These are phyloP conservation scores for Luzula sylvatica DNA, from an alignment of 176 grass and related monocot species.

Conservation along the genomic window DNA sequence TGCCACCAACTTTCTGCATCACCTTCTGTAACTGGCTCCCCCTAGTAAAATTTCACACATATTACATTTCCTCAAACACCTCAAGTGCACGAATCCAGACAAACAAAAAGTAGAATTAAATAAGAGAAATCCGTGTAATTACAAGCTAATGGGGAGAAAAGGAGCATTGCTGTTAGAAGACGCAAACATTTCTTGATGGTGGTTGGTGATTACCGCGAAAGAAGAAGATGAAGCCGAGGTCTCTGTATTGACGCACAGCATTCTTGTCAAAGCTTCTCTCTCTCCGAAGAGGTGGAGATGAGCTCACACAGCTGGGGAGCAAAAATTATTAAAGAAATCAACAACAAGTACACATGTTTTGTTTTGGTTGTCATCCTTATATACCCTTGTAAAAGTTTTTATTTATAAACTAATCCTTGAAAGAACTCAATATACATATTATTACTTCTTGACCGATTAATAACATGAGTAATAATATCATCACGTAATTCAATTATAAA, in stretches of 20 bases:
- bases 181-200: conserved; percentile 32
- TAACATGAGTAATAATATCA: too few relatives aligned
- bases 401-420: background rate
- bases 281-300: background rate
- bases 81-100: background rate
- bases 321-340: conserved; percentile 11
- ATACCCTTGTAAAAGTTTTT: background rate
- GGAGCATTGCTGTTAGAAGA: conserved; percentile 32
- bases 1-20: conserved; percentile 33
- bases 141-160: conserved; percentile 22
- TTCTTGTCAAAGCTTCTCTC: background rate
- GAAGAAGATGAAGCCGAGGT: conserved; percentile 7
- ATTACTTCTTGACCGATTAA: too few relatives aligned
- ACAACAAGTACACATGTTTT: background rate
- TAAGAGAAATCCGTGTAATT: conserved; percentile 7
- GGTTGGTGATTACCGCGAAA: background rate
- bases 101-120: background rate
- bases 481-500: too few relatives aligned
- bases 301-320: conserved; percentile 16
- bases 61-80: conserved; percentile 11
- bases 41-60: conserved; percentile 25
- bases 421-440: background rate
- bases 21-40: conserved; percentile 57
- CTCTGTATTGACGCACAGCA: conserved; percentile 46
- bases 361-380: background rate